These are phyloP conservation scores for Collybia sp. DNA, from an alignment of 768 basidiomycete species.

Conservation along the genomic window DNA sequence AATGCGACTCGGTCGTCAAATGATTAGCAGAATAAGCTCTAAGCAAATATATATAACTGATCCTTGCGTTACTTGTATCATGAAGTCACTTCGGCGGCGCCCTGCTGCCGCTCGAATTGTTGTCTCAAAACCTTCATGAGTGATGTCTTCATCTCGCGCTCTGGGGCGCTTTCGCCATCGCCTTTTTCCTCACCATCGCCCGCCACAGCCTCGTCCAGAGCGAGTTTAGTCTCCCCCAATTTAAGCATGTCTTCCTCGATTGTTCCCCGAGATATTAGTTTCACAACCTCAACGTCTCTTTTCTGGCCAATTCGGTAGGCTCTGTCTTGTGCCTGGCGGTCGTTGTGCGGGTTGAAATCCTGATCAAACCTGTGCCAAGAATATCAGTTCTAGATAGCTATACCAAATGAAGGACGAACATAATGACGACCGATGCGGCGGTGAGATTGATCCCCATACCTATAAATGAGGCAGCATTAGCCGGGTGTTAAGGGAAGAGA, in stretches of 20 bases:
- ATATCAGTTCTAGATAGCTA: neutral
- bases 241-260: slow-evolving; percentile 96
- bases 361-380: slow-evolving; percentile 77
- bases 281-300: slow-evolving; percentile 90
- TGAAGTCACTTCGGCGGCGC: slow-evolving; percentile 5
- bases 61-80: slow-evolving; percentile 2
- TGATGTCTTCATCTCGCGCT: slow-evolving; percentile 81
- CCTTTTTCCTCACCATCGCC: slow-evolving; percentile 63
- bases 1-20: too few species aligned
- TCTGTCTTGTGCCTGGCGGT: slow-evolving; percentile 95
- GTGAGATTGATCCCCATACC: slow-evolving; percentile 96
- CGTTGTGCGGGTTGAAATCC: slow-evolving; percentile 98
- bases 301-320: slow-evolving; percentile 97
- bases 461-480: slow-evolving; percentile 11
- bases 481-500: neutral
- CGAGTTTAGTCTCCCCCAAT: slow-evolving; percentile 86
- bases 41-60: too few species aligned
- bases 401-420: slow-evolving; percentile 39
- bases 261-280: slow-evolving; percentile 85
- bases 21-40: too few species aligned
- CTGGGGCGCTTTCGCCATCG: slow-evolving; percentile 61
- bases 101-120: slow-evolving; percentile 67
- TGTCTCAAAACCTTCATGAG: slow-evolving; percentile 80
- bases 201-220: slow-evolving; percentile 91
- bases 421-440: slow-evolving; percentile 92